Evolutionary conservation across 1,284 basidiomycete genomes (phyloP), one percentile per base, ranked within the genome.

Genomic region (Afroboletus lepidellus): DNA sequence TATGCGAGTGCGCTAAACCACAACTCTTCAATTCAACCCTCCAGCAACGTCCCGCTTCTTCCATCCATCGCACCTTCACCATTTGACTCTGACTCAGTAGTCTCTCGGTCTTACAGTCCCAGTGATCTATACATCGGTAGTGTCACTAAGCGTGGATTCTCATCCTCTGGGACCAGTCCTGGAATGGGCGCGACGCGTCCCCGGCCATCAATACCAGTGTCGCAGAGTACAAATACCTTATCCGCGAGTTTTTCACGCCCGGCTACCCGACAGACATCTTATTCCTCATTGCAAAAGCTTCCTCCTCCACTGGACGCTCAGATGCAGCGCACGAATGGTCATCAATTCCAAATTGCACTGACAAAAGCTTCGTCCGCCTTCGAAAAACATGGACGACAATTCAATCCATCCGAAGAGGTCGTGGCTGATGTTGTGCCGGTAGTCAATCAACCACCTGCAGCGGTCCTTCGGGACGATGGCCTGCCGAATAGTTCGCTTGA

Each of bases 1-100:
- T 70, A 67, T 54, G 65, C 69, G 13, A 63, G 65, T 12, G 64
- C 65, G 24, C 25, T 57, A 25, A 46, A n/a, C 24, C 51, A 49
- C 39, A 52, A 29, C 23, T 50, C 47, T 32, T 51, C 54, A 11
- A 33, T 24, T 20, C 25, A 29, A 8, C 33, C 50, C 36, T 43
- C 41, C 20, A 29, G 41, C 15, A 18, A 4, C 42, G 47, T 52
- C 21, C 33, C 60, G 11, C 30, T 48, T 37, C 43, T 41, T 46
- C 44, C 53, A 9, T 32, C 43, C 18, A 51, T 62, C 30, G 29
- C 42, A 27, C 27, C 51, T 39, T 48, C 48, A 6, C 25, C 24
- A 30, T 50, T 49, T 24, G 48, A 48, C 37, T 36, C 54, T 18
- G 34, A 27, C 21, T 15, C 47, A 16, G 47, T 38, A 18, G 33